Evolutionary conservation across 2,329 filamentous ascomycete genomes (phyloP), one percentile per base, ranked within the genome.

Genomic region (Amesomyces nigricolor): DNA sequence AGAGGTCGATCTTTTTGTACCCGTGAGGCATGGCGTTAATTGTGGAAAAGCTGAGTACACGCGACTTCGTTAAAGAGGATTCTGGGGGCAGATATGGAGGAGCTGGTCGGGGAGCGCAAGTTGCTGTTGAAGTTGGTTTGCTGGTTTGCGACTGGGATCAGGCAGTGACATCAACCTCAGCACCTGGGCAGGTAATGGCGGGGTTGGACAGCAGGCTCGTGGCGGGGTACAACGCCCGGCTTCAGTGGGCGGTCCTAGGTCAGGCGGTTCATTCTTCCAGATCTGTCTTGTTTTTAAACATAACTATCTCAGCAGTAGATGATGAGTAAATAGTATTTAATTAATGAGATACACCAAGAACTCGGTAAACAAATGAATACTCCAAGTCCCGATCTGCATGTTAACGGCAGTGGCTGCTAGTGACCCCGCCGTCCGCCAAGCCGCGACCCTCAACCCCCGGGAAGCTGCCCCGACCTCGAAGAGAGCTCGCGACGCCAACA

Each of bases 1-100:
- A 91, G 46, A 91, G 82, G 53, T 79, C 74, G 47, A 78, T 83
- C 63, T 67, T 75, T 58, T 74, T 74, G 71, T 79, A 89, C 11
- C 69, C 61, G 79, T 83, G 53, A 48, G 70, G 58, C 45, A 52
- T 55, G 37, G 43, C 46, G 30, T 44, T 47, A 29, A 38, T 45
- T 11, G 26, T 17, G 4, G 55, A 14, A 32, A 35, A 17, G 7
- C 9, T 51, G 22, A 3, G 4, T 14, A n/a, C 29, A 35, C 16
- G 39, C 32, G 32, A 29, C 40, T 8, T 2, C 30, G 26, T 13
- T n/a, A 16, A 19, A 11, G 35, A 7, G 1, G 19, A 39, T 19
- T 13, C 35, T 30, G n/a, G 7, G 47, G 19, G 39, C 44, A 14
- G 43, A 38, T 26, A 16, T 19, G 13, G 47, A 32, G 40, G 32